phyloP scores from a whole-genome alignment of 257 asterid species.

The Solanum stenotomum region DNA sequence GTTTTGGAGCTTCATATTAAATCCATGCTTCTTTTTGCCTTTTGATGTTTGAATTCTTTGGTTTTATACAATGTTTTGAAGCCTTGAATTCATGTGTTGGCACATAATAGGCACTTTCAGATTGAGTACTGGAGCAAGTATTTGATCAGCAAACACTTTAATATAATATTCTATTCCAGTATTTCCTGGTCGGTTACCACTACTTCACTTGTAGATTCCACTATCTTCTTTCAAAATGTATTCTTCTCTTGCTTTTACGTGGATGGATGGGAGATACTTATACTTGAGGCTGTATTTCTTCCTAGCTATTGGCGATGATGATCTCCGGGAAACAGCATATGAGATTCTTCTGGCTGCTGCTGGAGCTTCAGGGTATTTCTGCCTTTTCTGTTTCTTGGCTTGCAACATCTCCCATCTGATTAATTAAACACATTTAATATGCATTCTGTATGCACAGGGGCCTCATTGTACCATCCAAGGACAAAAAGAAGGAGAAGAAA shows the following conservation, averaged over 20 bases:
- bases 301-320: conserved; percentile 78
- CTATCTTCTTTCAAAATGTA: neutral
- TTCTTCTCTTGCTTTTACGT: neutral
- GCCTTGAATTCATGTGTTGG: neutral
- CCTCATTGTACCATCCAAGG: conserved; percentile 87
- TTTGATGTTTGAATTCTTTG: neutral
- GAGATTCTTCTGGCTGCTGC: conserved; percentile 95
- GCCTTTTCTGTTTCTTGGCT: neutral
- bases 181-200: neutral
- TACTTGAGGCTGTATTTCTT: neutral
- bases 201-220: neutral
- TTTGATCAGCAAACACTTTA: neutral
- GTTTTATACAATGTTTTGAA: neutral
- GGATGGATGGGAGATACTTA: neutral
- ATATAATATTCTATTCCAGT: neutral
- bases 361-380: conserved; percentile 93
- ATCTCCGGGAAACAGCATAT: conserved; percentile 91
- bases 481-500: conserved; percentile 74
- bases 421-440: neutral
- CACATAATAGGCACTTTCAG: neutral
- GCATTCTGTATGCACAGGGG: conserved; percentile 51
- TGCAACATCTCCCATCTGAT: conserved; percentile 5
- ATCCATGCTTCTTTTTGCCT: neutral
- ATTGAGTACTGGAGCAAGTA: neutral
- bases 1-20: neutral